A percentile compares a stretch with the other conserved stretches of the same genome.
phyloP scores from a whole-genome alignment of 192 early-diverging fungal species.

The Umbelopsis sp. region DNA sequence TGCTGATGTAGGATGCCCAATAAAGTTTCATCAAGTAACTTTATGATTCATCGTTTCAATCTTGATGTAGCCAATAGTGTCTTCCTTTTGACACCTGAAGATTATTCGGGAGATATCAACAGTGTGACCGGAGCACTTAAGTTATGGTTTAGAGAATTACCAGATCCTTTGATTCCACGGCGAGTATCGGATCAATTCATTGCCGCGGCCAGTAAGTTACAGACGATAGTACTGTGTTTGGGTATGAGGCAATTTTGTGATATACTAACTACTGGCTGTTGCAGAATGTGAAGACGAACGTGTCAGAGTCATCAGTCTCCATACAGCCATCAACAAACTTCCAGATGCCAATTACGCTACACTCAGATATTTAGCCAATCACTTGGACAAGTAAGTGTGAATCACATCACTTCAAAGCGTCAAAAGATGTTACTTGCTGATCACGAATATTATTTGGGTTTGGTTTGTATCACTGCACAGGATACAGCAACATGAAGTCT shows the following conservation, averaged over 20 bases:
- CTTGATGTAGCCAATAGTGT: neutral
- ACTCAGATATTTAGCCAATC: slow-evolving; percentile 75
- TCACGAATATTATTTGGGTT: neutral
- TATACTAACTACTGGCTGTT: neutral
- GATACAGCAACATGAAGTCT: slow-evolving; percentile 73
- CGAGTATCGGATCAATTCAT: slow-evolving; percentile 67
- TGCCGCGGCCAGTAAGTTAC: slow-evolving; percentile 66
- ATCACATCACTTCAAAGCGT: neutral
- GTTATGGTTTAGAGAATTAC: slow-evolving; percentile 94
- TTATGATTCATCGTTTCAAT: neutral
- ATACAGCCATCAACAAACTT: slow-evolving; percentile 74
- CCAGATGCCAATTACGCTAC: slow-evolving; percentile 85
- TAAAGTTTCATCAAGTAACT: too few species aligned
- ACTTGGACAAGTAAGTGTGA: slow-evolving; percentile 71
- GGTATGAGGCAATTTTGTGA: neutral
- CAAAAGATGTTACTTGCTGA: neutral
- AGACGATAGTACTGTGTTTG: neutral
- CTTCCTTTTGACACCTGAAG: slow-evolving; percentile 36
- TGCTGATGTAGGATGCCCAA: neutral
- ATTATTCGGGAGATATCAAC: slow-evolving; percentile 74
- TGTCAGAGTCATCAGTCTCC: slow-evolving; percentile 63
- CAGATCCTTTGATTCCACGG: slow-evolving; percentile 81
- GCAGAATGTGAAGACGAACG: slow-evolving; percentile 67
- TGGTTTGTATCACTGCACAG: slow-evolving; percentile 34
- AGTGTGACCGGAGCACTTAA: slow-evolving; percentile 86